A percentile compares a stretch with the other conserved stretches of the same genome.
phyloP scores from a whole-genome alignment of 805 yeast genomes.

The Cyberlindnera lachancei region DNA sequence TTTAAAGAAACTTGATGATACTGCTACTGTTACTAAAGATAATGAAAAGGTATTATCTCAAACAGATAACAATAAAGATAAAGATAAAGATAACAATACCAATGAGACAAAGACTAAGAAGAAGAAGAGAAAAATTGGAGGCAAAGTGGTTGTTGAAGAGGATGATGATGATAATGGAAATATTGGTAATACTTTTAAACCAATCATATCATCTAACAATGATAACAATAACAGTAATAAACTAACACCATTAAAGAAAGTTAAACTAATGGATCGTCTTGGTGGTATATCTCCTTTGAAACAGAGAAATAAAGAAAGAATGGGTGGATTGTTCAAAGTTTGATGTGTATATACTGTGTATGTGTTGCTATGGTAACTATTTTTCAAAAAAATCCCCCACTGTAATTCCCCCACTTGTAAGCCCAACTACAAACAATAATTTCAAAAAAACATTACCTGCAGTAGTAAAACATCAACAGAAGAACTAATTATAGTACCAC shows the following conservation, averaged over 20 bases:
- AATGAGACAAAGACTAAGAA: conserved; percentile 6
- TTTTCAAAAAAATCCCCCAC: no score
- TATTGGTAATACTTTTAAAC: no score
- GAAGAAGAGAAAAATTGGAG: conserved; percentile 17
- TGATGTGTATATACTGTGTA: conserved; percentile 3
- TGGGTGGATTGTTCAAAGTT: conserved; percentile 19
- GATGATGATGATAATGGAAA: conserved; percentile 14
- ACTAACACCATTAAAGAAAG: conserved; percentile 17
- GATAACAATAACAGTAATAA: conserved; percentile 13
- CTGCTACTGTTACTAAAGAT: neutral
- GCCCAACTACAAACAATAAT: no score
- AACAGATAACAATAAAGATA: conserved; percentile 4
- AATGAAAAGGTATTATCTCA: neutral
- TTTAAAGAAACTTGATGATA: conserved; percentile 7
- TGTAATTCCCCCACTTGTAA: no score
- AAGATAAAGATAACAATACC: neutral
- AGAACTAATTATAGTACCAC: no score
- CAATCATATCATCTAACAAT: no score
- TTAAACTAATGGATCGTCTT: conserved; percentile 19
- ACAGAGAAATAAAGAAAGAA: conserved; percentile 20
- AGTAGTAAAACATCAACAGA: no score
- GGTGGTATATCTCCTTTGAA: conserved; percentile 23
- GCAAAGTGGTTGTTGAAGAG: conserved; percentile 12
- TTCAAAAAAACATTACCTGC: no score
- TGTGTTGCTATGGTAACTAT: no score